phyloP scores from a whole-genome alignment of 1,139 yeast species.

The Yamadazyma siamensis region DNA sequence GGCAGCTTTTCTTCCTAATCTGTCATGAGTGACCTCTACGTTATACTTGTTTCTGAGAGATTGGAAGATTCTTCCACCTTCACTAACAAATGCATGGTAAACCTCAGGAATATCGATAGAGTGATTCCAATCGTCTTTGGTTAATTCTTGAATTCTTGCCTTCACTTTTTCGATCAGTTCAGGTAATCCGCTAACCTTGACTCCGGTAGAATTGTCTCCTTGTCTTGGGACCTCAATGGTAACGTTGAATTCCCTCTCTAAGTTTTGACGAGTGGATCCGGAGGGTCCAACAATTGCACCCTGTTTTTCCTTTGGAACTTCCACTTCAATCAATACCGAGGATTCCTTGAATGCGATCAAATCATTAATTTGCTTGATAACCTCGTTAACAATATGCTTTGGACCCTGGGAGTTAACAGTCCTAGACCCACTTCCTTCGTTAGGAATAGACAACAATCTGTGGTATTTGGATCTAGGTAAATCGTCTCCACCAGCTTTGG shows the following conservation, averaged over 20 bases:
- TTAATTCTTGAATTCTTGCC: conserved; percentile 49
- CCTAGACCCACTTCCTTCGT: conserved; percentile 60
- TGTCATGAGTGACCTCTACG: conserved; percentile 66
- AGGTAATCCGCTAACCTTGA: conserved; percentile 58
- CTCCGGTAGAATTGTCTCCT: conserved; percentile 40
- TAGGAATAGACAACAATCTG: conserved; percentile 72
- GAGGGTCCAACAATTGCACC: conserved; percentile 78
- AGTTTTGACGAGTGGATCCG: conserved; percentile 69
- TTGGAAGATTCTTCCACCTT: conserved; percentile 65
- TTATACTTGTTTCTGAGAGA: conserved; percentile 51
- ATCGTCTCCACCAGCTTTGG: conserved; percentile 70
- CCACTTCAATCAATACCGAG: conserved; percentile 52
- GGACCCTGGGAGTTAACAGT: conserved; percentile 73
- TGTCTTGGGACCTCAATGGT: conserved; percentile 67
- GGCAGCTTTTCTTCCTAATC: conserved; percentile 46
- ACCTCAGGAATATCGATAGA: conserved; percentile 54
- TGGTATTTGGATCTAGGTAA: conserved; percentile 43
- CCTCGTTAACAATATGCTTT: conserved; percentile 65
- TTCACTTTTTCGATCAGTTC: conserved; percentile 58
- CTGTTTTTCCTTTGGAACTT: conserved; percentile 72
- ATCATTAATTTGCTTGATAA: conserved; percentile 60
- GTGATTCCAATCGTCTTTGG: conserved; percentile 48
- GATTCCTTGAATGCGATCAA: conserved; percentile 68
- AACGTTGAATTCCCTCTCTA: conserved; percentile 71
- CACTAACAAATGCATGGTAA: conserved; percentile 61